A percentile compares a stretch with the other conserved stretches of the same genome.
phyloP scores from a whole-genome alignment of 495 filamentous ascomycete genomes.

The Glonium stellatum region DNA sequence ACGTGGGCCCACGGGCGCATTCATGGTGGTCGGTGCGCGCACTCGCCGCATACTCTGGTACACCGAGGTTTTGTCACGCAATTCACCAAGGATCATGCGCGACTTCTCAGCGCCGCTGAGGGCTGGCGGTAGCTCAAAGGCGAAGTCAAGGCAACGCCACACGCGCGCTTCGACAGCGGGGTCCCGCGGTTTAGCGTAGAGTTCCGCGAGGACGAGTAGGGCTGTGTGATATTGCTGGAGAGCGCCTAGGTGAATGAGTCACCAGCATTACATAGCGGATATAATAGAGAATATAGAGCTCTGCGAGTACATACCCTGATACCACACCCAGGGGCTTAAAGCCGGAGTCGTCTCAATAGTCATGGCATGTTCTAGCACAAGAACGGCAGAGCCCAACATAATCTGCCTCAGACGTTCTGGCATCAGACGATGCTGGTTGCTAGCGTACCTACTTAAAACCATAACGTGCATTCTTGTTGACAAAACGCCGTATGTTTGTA shows the following conservation, averaged over 20 bases:
- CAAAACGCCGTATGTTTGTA: slow-evolving; percentile 54
- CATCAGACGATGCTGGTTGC: slow-evolving; percentile 44
- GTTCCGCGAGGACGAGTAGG: slow-evolving; percentile 42
- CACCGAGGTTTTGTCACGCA: slow-evolving; percentile 35
- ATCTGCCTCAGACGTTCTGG: slow-evolving; percentile 43
- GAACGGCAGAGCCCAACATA: slow-evolving; percentile 45
- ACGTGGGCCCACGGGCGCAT: background rate
- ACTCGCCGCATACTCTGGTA: slow-evolving; percentile 38
- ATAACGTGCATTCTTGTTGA: slow-evolving; percentile 56
- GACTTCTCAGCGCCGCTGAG: slow-evolving; percentile 39
- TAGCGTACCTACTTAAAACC: slow-evolving; percentile 54
- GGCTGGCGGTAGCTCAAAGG: slow-evolving; percentile 53
- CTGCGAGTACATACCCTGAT: slow-evolving; percentile 9
- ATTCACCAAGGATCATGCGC: slow-evolving; percentile 37
- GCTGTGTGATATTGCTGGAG: slow-evolving; percentile 45
- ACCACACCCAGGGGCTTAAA: slow-evolving; percentile 44
- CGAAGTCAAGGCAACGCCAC: slow-evolving; percentile 64
- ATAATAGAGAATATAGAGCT: no score
- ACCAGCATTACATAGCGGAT: no score
- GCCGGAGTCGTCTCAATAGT: slow-evolving; percentile 49
- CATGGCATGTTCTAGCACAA: slow-evolving; percentile 54
- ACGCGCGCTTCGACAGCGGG: slow-evolving; percentile 52
- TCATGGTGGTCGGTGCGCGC: slow-evolving; percentile 33
- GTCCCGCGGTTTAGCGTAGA: slow-evolving; percentile 44
- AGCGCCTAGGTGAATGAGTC: slow-evolving; percentile 20